Percentiles rank a stretch among this genome's conserved stretches.
Evolutionary conservation across 441 rosid genomes (phyloP).

Genomic region (Erodium chrysanthum): DNA sequence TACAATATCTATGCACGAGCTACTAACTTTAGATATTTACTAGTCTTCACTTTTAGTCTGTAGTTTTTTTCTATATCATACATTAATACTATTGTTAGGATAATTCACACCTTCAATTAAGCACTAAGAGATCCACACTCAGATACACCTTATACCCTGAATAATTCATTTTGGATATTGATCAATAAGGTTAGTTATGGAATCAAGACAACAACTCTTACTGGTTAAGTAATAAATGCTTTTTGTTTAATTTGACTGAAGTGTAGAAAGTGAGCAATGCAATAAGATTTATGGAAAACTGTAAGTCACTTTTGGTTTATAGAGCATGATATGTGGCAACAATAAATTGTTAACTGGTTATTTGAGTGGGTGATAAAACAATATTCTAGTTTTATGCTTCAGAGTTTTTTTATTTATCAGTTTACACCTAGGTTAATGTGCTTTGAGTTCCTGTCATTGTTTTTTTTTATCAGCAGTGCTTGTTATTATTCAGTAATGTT

Average conservation of each 20-base stretch:
- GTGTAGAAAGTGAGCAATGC: neutral
- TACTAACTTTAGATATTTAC: neutral
- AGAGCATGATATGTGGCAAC: neutral
- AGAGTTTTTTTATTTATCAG: neutral
- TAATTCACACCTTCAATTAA: neutral
- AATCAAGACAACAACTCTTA: too few species aligned
- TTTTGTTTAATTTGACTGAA: neutral
- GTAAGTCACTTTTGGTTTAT: neutral
- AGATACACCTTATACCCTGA: too few species aligned
- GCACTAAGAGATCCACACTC: neutral
- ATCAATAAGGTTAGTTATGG: too few species aligned
- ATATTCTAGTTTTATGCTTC: neutral
- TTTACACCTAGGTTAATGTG: neutral
- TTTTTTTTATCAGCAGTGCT: too few species aligned
- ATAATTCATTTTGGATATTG: too few species aligned
- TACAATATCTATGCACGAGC: neutral
- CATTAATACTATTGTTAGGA: neutral
- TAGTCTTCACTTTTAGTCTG: neutral
- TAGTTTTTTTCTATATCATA: neutral
- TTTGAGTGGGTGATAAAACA: neutral
- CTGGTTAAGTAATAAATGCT: neutral
- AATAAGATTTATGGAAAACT: neutral
- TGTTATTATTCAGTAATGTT: too few species aligned
- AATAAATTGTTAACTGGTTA: neutral
- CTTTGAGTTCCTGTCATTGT: too few species aligned